phyloP scores from a whole-genome alignment of 192 early-diverging fungal genomes.

The Lobosporangium transversale region DNA sequence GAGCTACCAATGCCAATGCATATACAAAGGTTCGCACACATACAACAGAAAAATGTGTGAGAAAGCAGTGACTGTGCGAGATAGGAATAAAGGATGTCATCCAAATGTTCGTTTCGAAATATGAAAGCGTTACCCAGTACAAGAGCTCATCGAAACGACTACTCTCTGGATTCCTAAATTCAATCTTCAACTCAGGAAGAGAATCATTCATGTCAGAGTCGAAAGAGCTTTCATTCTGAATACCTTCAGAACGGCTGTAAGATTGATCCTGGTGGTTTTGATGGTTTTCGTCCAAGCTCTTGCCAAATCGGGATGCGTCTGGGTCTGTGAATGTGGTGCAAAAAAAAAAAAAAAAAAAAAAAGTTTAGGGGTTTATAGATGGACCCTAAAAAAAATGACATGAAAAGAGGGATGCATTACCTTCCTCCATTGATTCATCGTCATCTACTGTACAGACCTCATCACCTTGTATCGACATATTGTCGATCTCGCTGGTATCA shows the following conservation, averaged over 20 bases:
- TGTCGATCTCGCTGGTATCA: not conserved
- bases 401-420: no score
- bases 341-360: slow-evolving; percentile 1
- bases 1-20: slow-evolving; percentile 11
- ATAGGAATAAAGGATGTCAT: not conserved
- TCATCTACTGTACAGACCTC: not conserved
- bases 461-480: not conserved
- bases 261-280: not conserved
- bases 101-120: not conserved
- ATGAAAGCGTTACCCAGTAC: slow-evolving; percentile 15
- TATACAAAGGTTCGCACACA: not conserved
- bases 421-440: not conserved
- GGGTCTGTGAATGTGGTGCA: not conserved
- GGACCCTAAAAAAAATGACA: no score
- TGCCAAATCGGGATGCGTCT: no score
- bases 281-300: not conserved
- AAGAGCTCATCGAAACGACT: slow-evolving; percentile 18
- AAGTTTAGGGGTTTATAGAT: not conserved
- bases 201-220: not conserved
- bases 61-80: no score
- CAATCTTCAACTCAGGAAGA: not conserved
- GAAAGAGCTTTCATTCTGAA: no score
- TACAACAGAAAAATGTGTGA: not conserved
- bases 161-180: not conserved
- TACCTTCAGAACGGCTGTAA: no score